Conservation (phyloP, 2,329 filamentous ascomycete genomes). For the Fusarium anguioides region DNA sequence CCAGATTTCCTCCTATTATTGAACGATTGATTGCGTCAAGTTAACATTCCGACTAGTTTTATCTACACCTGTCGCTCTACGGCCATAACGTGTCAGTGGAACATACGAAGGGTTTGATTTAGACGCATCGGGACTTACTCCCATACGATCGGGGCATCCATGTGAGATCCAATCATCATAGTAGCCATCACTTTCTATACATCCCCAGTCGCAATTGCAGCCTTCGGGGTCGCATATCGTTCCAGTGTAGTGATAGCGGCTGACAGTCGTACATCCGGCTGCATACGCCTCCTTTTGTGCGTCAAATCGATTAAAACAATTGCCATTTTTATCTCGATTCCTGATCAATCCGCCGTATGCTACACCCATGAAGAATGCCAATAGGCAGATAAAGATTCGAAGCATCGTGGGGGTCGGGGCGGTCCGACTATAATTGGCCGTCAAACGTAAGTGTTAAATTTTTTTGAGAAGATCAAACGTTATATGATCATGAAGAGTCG, state of each 20-base stretch:
- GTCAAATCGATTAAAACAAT: background rate
- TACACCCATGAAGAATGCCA: background rate
- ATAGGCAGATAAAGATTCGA: background rate
- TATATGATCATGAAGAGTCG: no score
- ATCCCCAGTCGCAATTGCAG: constrained; percentile 1
- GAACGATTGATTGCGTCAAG: no score
- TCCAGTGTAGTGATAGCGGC: background rate
- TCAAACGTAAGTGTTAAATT: no score
- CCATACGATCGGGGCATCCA: background rate
- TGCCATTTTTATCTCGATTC: background rate
- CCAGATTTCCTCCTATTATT: no score
- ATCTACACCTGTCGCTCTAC: background rate
- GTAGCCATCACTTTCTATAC: background rate
- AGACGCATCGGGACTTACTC: background rate
- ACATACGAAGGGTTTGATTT: fast-evolving
- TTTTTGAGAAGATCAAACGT: no score
- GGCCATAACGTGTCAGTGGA: fast-evolving
- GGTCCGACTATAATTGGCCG: no score
- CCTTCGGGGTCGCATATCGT: background rate
- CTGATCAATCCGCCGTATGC: background rate
- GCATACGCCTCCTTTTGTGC: background rate
- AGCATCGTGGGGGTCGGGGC: background rate
- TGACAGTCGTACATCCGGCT: background rate
- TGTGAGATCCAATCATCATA: background rate
- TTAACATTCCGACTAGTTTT: no score